Conservation (phyloP, 2,329 filamentous ascomycete genomes). For the Emergomyces pasteurianus region DNA sequence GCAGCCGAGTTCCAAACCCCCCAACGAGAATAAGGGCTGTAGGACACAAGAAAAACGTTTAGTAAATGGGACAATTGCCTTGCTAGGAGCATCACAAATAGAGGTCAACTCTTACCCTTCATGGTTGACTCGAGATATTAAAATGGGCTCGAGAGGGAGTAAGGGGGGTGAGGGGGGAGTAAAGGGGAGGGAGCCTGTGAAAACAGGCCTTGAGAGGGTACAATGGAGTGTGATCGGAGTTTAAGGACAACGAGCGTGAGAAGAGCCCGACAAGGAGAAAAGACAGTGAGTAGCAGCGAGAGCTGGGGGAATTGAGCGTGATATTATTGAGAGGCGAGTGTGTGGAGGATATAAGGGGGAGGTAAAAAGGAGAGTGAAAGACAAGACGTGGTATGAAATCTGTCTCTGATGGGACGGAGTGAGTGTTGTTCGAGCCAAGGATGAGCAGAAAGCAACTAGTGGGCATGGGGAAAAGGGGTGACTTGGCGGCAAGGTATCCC, state of each 20-base stretch:
- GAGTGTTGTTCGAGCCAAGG: background rate
- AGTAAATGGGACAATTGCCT: conserved; percentile 8
- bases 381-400: background rate
- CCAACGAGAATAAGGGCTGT: conserved; percentile 96
- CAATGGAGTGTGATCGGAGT: too few species aligned
- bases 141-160: too few species aligned
- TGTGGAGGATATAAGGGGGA: background rate
- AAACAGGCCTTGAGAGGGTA: background rate
- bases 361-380: background rate
- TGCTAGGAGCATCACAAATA: conserved; percentile 3
- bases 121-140: conserved; percentile 19
- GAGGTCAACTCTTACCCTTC: conserved; percentile 30
- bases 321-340: background rate
- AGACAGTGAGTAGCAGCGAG: background rate
- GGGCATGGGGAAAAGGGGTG: background rate
- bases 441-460: background rate
- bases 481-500: background rate
- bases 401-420: background rate
- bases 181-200: background rate
- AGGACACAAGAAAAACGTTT: conserved; percentile 9
- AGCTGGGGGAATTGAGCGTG: background rate
- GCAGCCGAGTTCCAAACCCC: conserved; percentile 95
- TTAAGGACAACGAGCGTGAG: background rate
- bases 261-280: background rate
- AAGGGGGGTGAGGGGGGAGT: background rate